These are phyloP conservation scores for Lenzites betulinus DNA, from an alignment of 768 basidiomycete genomes.

Conservation along the genomic window DNA sequence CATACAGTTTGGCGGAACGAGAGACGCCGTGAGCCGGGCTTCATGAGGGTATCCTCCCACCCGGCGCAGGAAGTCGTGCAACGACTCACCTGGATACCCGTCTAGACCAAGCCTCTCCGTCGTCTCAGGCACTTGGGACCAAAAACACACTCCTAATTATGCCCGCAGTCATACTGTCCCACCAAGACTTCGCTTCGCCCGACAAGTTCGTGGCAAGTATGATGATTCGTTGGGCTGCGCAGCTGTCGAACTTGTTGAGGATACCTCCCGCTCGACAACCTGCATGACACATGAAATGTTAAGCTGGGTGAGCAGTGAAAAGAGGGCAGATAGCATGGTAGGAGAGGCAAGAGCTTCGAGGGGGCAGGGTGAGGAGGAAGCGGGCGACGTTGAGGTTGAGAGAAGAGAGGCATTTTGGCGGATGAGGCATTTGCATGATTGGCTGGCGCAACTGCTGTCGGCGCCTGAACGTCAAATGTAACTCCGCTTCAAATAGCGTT, in stretches of 20 bases:
- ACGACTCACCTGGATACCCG: conserved; percentile 10
- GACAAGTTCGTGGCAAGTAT: background rate
- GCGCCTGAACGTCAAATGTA: too few species aligned
- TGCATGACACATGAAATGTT: background rate
- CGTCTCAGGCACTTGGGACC: background rate
- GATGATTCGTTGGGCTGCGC: background rate
- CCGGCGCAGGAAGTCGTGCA: conserved; percentile 6
- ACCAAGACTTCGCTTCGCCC: background rate
- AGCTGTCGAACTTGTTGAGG: conserved; percentile 16
- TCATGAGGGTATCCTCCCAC: conserved; percentile 35
- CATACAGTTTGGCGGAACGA: background rate
- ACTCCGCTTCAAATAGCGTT: too few species aligned
- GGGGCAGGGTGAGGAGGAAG: background rate
- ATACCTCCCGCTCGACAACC: conserved; percentile 17
- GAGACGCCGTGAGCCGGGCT: conserved; percentile 22
- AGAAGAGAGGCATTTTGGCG: conserved; percentile 21
- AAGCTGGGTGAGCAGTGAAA: background rate
- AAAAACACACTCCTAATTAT: background rate
- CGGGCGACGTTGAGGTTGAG: conserved; percentile 7
- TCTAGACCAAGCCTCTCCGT: background rate
- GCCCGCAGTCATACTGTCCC: too few species aligned
- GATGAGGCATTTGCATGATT: conserved; percentile 19
- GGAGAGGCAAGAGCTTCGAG: background rate
- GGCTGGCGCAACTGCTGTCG: background rate
- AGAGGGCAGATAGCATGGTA: background rate